Base-by-base conservation (phyloP, 306 rosid genomes). In the Biancaea sappan region DNA sequence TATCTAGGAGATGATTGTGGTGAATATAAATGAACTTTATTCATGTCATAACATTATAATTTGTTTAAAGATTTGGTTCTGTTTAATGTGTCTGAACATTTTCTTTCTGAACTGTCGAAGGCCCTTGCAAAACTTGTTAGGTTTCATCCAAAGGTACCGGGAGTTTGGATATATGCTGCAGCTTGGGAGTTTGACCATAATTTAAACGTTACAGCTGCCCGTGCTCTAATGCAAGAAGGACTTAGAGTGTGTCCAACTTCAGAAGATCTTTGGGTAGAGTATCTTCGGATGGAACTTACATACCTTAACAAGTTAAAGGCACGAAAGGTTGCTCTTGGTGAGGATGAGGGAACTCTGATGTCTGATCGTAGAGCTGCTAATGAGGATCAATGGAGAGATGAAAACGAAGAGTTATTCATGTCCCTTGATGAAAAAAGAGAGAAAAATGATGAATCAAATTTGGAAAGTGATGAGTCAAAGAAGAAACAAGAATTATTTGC, bases 111-210 rank as follows among this genome's bases (percentile, higher is more conserved):
- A 66, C 25, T 68, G 71, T 60, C 77, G 74, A 75, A 94, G 98
- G 95, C 86, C 35, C 82, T 94, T 62, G 93, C 94, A 26, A 88
- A 90, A 69, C 78, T 85, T 74, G 78, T 90, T 52, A 86, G 96
- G 83, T 88, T 91, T 81, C 98, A 94, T 58, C 92, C 98, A 10
- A n/a, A 88, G 83, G 93, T 90, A 58, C 93, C 97, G 0, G 90
- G 92, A 53, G 90, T 87, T 76, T 94, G 98, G 98, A 87, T 94
- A 16, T 94, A 94, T 83, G 96, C 96, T 74, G 98, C 98, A 25
- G 95, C 96, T 84, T 94, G 98, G 98, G 98, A 94, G 82, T 94
- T 94, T 67, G 97, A 91, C 83, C 87, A 82, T 61, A 88, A 88
- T 84, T 78, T 83, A 73, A 94, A 94, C 79, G 93, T 88, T 13